phyloP scores from a whole-genome alignment of 345 rosid species.

The Bruguiera gymnorhiza region DNA sequence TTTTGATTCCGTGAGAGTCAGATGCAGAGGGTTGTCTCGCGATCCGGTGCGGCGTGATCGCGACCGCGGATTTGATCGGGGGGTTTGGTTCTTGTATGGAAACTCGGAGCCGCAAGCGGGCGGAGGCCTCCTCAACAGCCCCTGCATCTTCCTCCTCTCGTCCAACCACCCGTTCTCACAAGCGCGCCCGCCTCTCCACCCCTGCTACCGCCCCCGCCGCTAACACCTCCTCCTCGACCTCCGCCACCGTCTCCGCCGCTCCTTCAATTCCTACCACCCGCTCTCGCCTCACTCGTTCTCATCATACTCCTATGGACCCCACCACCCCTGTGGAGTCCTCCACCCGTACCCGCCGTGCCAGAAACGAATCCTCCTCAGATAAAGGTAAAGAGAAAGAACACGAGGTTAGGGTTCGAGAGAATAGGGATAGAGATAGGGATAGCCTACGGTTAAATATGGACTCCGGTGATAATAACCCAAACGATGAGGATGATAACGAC shows the following conservation, averaged over 20 bases:
- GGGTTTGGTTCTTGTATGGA: constrained; percentile 87
- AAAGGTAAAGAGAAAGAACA: constrained; percentile 97
- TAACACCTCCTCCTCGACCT: constrained; percentile 15
- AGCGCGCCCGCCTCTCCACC: constrained; percentile 63
- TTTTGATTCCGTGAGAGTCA: constrained; percentile 39
- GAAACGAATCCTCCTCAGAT: constrained; percentile 40
- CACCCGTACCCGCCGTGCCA: constrained; percentile 65
- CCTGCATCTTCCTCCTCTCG: constrained; percentile 76
- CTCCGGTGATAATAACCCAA: constrained; percentile 17
- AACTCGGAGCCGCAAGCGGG: constrained; percentile 99
- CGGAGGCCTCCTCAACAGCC: constrained; percentile 99
- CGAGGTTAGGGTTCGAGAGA: constrained; percentile 55
- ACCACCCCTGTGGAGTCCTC: constrained; percentile 53
- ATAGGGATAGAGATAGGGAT: constrained; percentile 36
- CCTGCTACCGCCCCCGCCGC: constrained; percentile 32
- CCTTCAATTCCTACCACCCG: constrained; percentile 37
- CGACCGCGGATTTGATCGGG: constrained; percentile 39
- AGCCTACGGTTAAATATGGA: constrained; percentile 62
- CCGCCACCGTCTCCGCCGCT: constrained; percentile 29
- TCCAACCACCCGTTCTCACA: constrained; percentile 73
- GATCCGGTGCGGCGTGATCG: constrained; percentile 59
- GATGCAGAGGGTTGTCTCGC: constrained; percentile 14
- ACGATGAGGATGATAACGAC: constrained; percentile 81
- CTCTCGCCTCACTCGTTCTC: constrained; percentile 45
- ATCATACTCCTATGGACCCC: constrained; percentile 62